Base-by-base conservation (phyloP, 345 rosid species). In the Gossypium australe region DNA sequence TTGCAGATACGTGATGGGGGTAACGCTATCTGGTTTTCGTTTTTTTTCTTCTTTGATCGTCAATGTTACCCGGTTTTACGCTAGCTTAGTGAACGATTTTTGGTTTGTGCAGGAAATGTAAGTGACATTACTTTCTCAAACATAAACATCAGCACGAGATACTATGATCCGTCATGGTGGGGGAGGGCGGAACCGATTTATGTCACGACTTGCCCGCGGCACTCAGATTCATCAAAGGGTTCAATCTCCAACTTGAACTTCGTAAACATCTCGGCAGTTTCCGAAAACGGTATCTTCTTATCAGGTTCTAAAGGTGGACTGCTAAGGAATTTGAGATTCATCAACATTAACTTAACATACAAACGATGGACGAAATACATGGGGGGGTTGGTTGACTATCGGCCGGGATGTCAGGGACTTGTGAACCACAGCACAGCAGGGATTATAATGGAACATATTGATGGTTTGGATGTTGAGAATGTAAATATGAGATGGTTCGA, bases 121-220 rank as follows among this genome's bases (percentile, higher is more conserved):
- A 86, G 86, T 25, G 93, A 85, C 76, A 38, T 95, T 52, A 87
- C 91, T 53, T 93, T 95, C 86, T 91, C 97, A 3, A 95, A 95
- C 78, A 88, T 93, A 60, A 91, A 93, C 38, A 89, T 93, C 51
- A 86, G 81, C 79, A 95, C 99, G 49, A 85, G 97, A 83, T 95
- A 89, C 80, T 94, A 94, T 65, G 83, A 95, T 77, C 93, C 85
- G 0, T 91, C 90, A 0, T 92, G 99, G 99, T 90, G 97, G 98
- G 96, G 98, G 27, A 90, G 97, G 82, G 96, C 97, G 2, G 98
- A 95, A 72, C 97, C 99, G n/a, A 90, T 95, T 52, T 95, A 91
- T 12, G 86, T 93, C 72, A 93, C 99, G 22, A 85, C 88, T 41
- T 95, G 98, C 77, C 93, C 94, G 0, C 84, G 98, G 8, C 0